phyloP scores from a whole-genome alignment of 139 green algal species.

The Chlorella sp. region DNA sequence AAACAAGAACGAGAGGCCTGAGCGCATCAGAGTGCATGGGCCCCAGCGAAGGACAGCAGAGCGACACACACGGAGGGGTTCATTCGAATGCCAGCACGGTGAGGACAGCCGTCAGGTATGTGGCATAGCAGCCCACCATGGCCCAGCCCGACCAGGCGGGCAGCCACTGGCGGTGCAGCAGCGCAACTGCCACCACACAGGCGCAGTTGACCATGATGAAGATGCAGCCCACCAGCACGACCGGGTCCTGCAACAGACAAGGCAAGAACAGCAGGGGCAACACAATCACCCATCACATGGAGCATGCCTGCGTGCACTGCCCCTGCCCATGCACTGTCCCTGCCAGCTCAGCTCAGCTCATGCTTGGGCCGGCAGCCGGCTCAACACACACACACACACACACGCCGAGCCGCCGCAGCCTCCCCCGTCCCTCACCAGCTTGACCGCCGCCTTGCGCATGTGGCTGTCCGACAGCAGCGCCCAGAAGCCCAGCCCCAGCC shows the following conservation, averaged over 20 bases:
- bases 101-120: slow-evolving; percentile 63
- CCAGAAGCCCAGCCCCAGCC: slow-evolving; percentile 45
- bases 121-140: slow-evolving; percentile 70
- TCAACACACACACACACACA: too few species aligned
- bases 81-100: not conserved
- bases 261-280: too few species aligned
- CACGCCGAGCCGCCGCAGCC: too few species aligned
- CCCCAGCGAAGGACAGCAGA: too few species aligned
- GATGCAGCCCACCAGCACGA: slow-evolving; percentile 65
- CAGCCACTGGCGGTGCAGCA: slow-evolving; percentile 56
- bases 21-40: too few species aligned
- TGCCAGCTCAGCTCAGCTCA: too few species aligned
- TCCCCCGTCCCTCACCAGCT: slow-evolving; percentile 21
- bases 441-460: slow-evolving; percentile 29
- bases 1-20: too few species aligned
- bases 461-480: slow-evolving; percentile 12
- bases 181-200: slow-evolving; percentile 54
- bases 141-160: slow-evolving; percentile 71
- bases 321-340: too few species aligned
- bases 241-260: slow-evolving; percentile 17
- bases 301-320: too few species aligned
- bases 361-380: too few species aligned
- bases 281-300: too few species aligned
- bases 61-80: not conserved
- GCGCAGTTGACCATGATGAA: slow-evolving; percentile 70